These are phyloP conservation scores for Amyloporia xantha DNA, from an alignment of 768 basidiomycete species.

Conservation along the genomic window DNA sequence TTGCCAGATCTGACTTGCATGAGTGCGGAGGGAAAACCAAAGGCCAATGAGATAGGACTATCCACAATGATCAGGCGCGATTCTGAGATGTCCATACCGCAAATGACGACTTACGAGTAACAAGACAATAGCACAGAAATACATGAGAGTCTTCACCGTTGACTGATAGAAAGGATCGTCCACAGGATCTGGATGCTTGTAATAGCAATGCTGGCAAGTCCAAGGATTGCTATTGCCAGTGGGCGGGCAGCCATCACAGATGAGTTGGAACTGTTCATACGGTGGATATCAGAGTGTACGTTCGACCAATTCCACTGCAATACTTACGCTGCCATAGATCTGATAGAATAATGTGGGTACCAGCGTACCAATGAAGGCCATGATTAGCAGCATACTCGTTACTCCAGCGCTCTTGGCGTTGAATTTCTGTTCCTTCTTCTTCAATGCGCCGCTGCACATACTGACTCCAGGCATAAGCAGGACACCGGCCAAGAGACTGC, in stretches of 20 bases:
- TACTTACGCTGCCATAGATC: slow-evolving; percentile 89
- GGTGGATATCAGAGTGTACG: slow-evolving; percentile 3
- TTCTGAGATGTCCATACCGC: neutral
- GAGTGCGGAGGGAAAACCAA: slow-evolving; percentile 98
- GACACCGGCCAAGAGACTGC: slow-evolving; percentile 91
- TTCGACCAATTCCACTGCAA: too few relatives aligned
- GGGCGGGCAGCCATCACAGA: slow-evolving; percentile 75
- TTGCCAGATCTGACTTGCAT: slow-evolving; percentile 98
- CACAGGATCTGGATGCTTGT: slow-evolving; percentile 89
- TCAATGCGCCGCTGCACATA: slow-evolving; percentile 88
- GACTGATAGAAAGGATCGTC: slow-evolving; percentile 95
- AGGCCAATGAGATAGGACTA: slow-evolving; percentile 95
- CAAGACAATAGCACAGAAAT: slow-evolving; percentile 86
- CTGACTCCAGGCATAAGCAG: slow-evolving; percentile 94
- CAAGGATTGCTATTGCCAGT: slow-evolving; percentile 48
- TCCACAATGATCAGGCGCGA: neutral
- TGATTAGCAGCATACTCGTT: slow-evolving; percentile 98
- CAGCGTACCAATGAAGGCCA: slow-evolving; percentile 96
- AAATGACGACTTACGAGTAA: slow-evolving; percentile 61
- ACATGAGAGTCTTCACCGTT: slow-evolving; percentile 93
- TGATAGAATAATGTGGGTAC: slow-evolving; percentile 97
- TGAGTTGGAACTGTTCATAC: slow-evolving; percentile 77
- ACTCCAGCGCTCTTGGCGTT: slow-evolving; percentile 99
- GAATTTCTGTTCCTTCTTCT: slow-evolving; percentile 93
- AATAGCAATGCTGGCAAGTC: slow-evolving; percentile 90